A percentile compares a stretch with the other conserved stretches of the same genome.
Evolutionary conservation across 2,329 filamentous ascomycete genomes (phyloP).

Genomic region (Fusarium sp.): DNA sequence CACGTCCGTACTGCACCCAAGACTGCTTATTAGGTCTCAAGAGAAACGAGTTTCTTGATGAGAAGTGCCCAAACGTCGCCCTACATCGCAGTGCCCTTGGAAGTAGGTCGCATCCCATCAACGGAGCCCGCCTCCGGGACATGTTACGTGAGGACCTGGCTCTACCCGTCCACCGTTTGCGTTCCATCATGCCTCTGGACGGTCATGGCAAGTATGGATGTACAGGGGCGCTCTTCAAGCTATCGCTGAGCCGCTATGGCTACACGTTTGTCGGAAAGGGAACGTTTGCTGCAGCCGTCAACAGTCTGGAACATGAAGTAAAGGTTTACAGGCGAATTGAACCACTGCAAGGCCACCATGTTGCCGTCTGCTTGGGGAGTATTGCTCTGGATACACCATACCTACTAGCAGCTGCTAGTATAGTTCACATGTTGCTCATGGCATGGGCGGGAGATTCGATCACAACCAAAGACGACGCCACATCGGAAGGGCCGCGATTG

Average conservation of each 20-base stretch:
- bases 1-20: constrained; percentile 35
- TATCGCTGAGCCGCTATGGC: constrained; percentile 30
- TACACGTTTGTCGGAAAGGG: constrained; percentile 40
- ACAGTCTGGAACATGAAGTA: constrained; percentile 28
- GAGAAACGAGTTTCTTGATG: constrained; percentile 27
- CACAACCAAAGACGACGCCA: neutral
- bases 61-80: constrained; percentile 35
- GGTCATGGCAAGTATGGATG: constrained; percentile 13
- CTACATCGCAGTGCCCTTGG: constrained; percentile 17
- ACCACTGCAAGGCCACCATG: constrained; percentile 32
- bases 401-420: constrained; percentile 23
- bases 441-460: constrained; percentile 35
- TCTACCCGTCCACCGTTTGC: constrained; percentile 16
- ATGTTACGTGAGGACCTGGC: constrained; percentile 16
- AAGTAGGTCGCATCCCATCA: constrained; percentile 24
- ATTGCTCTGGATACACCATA: constrained; percentile 12
- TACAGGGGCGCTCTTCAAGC: constrained; percentile 33
- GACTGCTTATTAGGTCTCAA: constrained; percentile 38
- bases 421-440: constrained; percentile 41
- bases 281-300: neutral
- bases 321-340: constrained; percentile 31
- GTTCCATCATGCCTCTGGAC: constrained; percentile 1
- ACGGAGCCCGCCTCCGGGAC: constrained; percentile 10
- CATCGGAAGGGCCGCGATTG: constrained; percentile 15
- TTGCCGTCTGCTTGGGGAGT: constrained; percentile 33